phyloP scores from a whole-genome alignment of 768 basidiomycete genomes.

The Leccinum ochraceum region DNA sequence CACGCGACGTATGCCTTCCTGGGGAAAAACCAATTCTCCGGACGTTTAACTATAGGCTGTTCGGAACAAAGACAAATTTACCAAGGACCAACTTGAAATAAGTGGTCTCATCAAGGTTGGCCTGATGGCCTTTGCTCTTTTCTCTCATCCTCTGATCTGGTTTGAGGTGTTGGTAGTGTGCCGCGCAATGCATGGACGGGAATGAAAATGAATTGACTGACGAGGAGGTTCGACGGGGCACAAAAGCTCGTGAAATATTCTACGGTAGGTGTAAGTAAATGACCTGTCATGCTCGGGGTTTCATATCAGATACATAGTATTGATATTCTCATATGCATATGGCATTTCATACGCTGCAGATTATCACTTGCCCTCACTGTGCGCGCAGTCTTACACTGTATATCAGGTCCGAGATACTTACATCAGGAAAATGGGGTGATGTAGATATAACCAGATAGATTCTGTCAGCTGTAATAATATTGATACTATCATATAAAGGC shows the following conservation, averaged over 20 bases:
- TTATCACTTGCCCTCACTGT: too few relatives aligned
- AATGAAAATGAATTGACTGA: constrained; percentile 64
- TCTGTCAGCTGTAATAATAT: too few relatives aligned
- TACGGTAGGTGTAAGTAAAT: constrained; percentile 15
- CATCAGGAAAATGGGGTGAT: too few relatives aligned
- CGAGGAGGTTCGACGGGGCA: constrained; percentile 54
- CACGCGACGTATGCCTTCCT: constrained; percentile 67
- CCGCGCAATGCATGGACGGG: constrained; percentile 56
- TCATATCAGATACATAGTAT: too few relatives aligned
- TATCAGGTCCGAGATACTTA: too few relatives aligned
- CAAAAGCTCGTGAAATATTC: constrained; percentile 60
- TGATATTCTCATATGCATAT: too few relatives aligned
- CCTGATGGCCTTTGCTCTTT: not conserved
- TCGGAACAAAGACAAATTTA: constrained; percentile 61
- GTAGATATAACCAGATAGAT: too few relatives aligned
- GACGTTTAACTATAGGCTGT: constrained; percentile 49
- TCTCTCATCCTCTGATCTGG: constrained; percentile 35
- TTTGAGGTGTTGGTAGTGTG: constrained; percentile 55
- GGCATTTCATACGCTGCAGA: too few relatives aligned
- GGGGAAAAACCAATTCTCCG: constrained; percentile 47
- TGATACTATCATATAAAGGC: too few relatives aligned
- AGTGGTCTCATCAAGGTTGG: constrained; percentile 57
- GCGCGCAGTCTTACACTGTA: too few relatives aligned
- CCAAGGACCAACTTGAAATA: constrained; percentile 39
- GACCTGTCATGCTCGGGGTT: too few relatives aligned